Evolutionary conservation across 2,329 filamentous ascomycete genomes (phyloP), one percentile per base, ranked within the genome.

Genomic region (Cercospora sp.): DNA sequence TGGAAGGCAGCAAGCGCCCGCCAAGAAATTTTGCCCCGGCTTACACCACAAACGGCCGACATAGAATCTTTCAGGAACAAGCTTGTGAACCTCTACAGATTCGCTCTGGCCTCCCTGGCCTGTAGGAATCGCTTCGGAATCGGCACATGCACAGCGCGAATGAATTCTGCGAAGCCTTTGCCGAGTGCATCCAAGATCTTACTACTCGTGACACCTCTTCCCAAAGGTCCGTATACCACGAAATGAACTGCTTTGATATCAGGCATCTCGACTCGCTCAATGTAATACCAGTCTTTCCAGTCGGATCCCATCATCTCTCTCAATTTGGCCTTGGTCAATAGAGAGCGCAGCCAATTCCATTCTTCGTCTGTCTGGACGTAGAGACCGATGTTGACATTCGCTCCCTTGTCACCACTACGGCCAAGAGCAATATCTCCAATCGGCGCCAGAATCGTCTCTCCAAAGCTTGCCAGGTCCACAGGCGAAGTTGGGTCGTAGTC

Each of bases 181-280:
- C 73, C 73, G 12, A 74, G 64, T 6, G 66, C 66, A 63, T 75
- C 73, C 30, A 75, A 60, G 16, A 73, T 63, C 59, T 67, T 73
- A 13, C 69, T 72, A 58, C 68, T 71, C 16, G 69, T 73, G 42
- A 74, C 69, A 26, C 73, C 73, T 65, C 73, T 62, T 23, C 71
- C 73, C 9, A 75, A 55, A 4, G 69, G 69, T 3, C 72, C 73
- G 61, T 73, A 74, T 3, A 75, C 63, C 13, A 74, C 72, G 28
- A 82, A 81, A 70, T 82, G 80, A 53, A 82, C 79, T 2, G 80
- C 79, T 28, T 73, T 71, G 20, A 82, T 77, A 16, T 77, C 74
- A 1, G 75, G 76, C 69, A 82, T 75, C 68, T 82, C 79, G 59
- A 79, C 78, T 1, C 79, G 73, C 69, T 81, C 79, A 45, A 81